Base-by-base conservation (phyloP, 2,329 filamentous ascomycete genomes). In the Dactylonectria estremocensis region DNA sequence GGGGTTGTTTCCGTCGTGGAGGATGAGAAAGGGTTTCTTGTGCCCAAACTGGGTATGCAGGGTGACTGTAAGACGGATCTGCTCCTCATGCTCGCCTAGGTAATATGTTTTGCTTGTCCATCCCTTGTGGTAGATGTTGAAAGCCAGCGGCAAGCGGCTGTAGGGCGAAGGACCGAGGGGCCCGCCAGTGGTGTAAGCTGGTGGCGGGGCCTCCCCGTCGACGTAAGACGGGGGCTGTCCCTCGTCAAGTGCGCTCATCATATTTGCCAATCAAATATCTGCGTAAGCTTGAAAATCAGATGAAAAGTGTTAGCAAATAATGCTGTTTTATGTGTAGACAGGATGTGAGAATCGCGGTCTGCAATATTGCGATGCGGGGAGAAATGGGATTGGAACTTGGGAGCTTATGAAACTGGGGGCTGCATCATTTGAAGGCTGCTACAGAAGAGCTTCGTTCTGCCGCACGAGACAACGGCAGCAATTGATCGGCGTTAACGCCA, bases 21-120 rank as follows among this genome's bases (percentile, higher is more conserved):
- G 61, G 59, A 68, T 31, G 20, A 68, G 45, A 16, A 64, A 68
- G n/a, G 66, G 50, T n/a, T 35, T 33, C 50, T 54, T 54, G 50
- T 20, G 14, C 20, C 31, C 16, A 6, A 37, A 31, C 10, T 54
- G 48, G 16, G 11, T 8, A 14, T 54, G 50, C 31, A 54, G 8
- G 31, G 50, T 54, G 50, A 37, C 16, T n/a, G 50, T 54, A 16
- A 35, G 31, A 16, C 14, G 13, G 31, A 20, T 18, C 16, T 33
- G 24, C 28, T 54, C 31, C 28, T 54, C 50, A 20, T 54, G 50
- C 28, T 54, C 50, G 50, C 50, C 50, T n/a, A 54, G 31, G 20
- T 8, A 18, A 54, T 54, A 54, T 16, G 31, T 54, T 9, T 33
- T 35, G 31, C 28, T 54, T n/a, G 28, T 20, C 50, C 24, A 35